Evolutionary conservation across 345 rosid genomes (phyloP).

Genomic region (Eucalyptus curtisii): DNA sequence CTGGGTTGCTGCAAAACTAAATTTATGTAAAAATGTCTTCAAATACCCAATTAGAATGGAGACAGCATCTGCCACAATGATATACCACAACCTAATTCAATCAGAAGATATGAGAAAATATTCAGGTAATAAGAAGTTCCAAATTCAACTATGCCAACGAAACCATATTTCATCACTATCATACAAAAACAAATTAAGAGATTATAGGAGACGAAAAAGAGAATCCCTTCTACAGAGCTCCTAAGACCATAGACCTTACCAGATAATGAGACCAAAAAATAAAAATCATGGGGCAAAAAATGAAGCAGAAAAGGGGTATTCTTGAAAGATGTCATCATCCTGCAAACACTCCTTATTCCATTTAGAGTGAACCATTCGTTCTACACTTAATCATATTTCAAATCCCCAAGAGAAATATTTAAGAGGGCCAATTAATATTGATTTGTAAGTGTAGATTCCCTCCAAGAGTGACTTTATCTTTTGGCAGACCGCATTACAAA

Average conservation of each 20-base stretch:
- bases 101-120: not conserved
- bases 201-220: not conserved
- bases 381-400: not conserved
- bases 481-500: not conserved
- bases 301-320: not conserved
- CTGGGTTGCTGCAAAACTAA: slow-evolving; percentile 67
- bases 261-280: not conserved
- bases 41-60: not conserved
- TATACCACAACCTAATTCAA: not conserved
- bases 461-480: not conserved
- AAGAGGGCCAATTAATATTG: not conserved
- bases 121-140: not conserved
- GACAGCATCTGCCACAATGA: not conserved
- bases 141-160: not conserved
- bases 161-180: not conserved
- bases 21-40: not conserved
- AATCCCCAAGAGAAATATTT: not conserved
- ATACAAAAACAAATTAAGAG: not conserved
- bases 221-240: not conserved
- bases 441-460: not conserved
- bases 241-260: not conserved
- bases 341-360: not conserved
- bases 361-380: not conserved
- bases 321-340: not conserved
- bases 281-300: not conserved